Conservation (phyloP, 148 eudicot genomes). For the Silene uniflora region DNA sequence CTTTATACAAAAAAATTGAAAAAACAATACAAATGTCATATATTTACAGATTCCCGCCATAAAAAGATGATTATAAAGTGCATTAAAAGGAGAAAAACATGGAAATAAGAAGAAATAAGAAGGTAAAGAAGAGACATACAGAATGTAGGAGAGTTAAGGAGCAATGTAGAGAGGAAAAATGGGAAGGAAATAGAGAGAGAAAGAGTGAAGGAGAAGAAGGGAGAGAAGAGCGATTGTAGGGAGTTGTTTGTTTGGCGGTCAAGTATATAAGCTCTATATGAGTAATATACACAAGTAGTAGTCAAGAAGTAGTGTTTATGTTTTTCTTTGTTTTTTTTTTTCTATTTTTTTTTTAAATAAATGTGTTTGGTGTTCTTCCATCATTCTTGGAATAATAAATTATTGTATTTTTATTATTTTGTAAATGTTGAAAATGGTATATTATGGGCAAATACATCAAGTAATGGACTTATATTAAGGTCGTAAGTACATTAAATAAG, state of each 20-base stretch:
- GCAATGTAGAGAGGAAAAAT: constrained; percentile 12
- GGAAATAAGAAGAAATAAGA: neutral
- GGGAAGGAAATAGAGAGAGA: neutral
- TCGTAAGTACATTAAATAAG: no score
- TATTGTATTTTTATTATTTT: no score
- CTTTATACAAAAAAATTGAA: neutral
- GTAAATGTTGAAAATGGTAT: no score
- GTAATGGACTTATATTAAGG: no score
- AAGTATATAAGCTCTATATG: neutral
- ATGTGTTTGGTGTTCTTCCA: neutral
- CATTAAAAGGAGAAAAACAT: neutral
- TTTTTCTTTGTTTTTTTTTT: neutral
- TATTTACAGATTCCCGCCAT: constrained; percentile 30
- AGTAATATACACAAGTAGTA: no score
- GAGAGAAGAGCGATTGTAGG: neutral
- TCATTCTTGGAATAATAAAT: neutral
- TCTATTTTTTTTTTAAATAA: neutral
- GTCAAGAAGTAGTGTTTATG: no score
- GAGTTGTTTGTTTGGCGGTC: neutral
- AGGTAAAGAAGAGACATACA: constrained; percentile 26
- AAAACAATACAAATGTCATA: neutral
- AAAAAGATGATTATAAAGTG: constrained; percentile 16
- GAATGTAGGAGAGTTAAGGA: constrained; percentile 14
- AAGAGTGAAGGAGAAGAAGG: constrained; percentile 11
- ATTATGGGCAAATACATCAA: no score